Evolutionary conservation across 2,329 filamentous ascomycete genomes (phyloP).

Genomic region (Colletotrichum chrysophilum): DNA sequence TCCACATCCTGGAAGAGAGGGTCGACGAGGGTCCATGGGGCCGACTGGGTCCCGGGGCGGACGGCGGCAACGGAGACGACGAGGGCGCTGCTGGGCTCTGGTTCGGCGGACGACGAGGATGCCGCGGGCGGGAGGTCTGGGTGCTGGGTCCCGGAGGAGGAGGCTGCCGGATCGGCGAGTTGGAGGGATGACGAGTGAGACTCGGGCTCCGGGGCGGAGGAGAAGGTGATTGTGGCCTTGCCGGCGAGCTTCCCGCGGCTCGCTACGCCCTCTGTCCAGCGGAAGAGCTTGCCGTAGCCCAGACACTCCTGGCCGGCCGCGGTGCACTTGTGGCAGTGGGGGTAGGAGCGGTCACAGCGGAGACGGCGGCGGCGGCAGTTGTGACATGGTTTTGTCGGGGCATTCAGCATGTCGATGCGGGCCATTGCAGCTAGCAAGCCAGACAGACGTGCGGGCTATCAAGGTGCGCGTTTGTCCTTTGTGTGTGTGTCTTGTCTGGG

Average conservation of each 20-base stretch:
- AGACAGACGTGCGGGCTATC: neutral
- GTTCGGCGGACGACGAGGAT: neutral
- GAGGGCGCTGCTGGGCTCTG: slow-evolving; percentile 20
- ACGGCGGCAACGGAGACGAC: slow-evolving; percentile 18
- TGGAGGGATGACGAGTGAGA: neutral
- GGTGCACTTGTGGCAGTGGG: slow-evolving; percentile 57
- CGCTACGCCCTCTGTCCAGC: slow-evolving; percentile 55
- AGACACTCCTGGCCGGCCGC: slow-evolving; percentile 55
- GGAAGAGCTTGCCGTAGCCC: slow-evolving; percentile 57
- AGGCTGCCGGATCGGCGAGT: neutral
- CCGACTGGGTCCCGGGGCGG: slow-evolving; percentile 25
- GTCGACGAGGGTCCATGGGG: slow-evolving; percentile 46
- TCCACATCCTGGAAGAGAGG: slow-evolving; percentile 58
- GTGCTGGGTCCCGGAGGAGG: neutral
- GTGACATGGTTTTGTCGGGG: slow-evolving; percentile 43
- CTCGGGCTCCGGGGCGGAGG: neutral
- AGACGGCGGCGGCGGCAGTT: slow-evolving; percentile 59
- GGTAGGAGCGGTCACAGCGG: slow-evolving; percentile 57
- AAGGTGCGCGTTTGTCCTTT: neutral
- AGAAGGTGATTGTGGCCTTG: slow-evolving; percentile 38
- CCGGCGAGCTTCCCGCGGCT: slow-evolving; percentile 47
- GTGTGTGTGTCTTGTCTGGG: neutral
- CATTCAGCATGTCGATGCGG: slow-evolving; percentile 15
- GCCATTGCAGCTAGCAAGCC: neutral
- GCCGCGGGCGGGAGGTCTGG: neutral